These are phyloP conservation scores for Penicillium maclennaniae DNA, from an alignment of 495 filamentous ascomycete genomes.

Conservation along the genomic window DNA sequence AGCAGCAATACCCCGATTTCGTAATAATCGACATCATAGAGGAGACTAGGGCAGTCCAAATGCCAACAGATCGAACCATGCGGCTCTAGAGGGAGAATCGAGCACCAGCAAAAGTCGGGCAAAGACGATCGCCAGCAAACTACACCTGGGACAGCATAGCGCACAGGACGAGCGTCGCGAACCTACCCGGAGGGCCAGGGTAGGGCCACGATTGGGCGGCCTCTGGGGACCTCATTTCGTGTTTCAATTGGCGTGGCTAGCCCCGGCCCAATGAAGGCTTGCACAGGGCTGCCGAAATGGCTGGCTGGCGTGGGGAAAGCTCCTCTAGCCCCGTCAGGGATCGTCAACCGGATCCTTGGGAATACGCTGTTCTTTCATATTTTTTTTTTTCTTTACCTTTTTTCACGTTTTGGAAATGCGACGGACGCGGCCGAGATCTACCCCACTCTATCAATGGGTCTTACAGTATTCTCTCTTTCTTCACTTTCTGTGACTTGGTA, in stretches of 20 bases:
- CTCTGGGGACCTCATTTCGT: constrained; percentile 13
- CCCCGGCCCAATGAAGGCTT: constrained; percentile 11
- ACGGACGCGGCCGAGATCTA: background rate
- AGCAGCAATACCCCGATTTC: background rate
- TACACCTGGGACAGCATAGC: constrained; percentile 5
- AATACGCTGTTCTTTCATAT: no score
- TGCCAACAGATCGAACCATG: constrained; percentile 1
- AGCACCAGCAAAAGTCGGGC: background rate
- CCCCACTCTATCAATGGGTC: background rate
- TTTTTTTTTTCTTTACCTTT: constrained; percentile 1
- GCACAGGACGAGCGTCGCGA: constrained; percentile 6
- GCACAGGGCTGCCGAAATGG: constrained; percentile 9
- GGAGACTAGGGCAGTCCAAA: background rate
- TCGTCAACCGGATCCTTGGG: constrained; percentile 12
- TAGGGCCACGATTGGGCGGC: constrained; percentile 11
- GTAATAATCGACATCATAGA: background rate
- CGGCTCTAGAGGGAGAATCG: background rate
- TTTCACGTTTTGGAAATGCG: background rate
- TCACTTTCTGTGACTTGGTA: background rate
- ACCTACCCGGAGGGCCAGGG: constrained; percentile 12
- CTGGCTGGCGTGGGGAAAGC: constrained; percentile 13
- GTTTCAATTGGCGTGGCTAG: constrained; percentile 3
- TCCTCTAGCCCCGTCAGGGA: constrained; percentile 5
- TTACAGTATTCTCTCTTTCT: background rate
- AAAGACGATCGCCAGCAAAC: constrained; percentile 8